Conservation (phyloP, 2,329 filamentous ascomycete species). For the Pseudogymnoascus sp. region DNA sequence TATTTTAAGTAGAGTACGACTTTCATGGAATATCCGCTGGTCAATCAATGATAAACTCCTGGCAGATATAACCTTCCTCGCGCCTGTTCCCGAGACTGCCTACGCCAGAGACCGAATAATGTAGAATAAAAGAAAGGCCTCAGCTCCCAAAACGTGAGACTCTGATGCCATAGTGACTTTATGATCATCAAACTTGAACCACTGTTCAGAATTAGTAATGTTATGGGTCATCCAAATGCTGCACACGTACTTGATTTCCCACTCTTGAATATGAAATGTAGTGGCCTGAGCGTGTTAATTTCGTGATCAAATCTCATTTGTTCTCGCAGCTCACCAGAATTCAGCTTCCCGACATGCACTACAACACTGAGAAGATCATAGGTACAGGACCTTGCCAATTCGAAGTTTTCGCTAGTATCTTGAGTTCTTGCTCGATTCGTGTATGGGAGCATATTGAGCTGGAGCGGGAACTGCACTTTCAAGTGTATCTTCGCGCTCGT, state of each 20-base stretch:
- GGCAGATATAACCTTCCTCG: neutral
- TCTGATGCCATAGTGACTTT: conserved; percentile 79
- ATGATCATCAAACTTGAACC: conserved; percentile 95
- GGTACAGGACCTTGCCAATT: conserved; percentile 58
- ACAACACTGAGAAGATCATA: conserved; percentile 88
- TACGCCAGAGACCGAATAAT: conserved; percentile 56
- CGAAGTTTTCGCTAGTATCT: conserved; percentile 44
- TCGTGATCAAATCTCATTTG: neutral
- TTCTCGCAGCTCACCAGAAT: conserved; percentile 49
- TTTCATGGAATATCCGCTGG: neutral
- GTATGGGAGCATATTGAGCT: conserved; percentile 86
- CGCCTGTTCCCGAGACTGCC: conserved; percentile 12
- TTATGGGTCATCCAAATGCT: neutral
- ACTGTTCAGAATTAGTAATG: conserved; percentile 42
- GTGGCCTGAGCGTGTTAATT: conserved; percentile 47
- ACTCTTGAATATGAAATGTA: conserved; percentile 86
- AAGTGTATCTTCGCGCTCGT: conserved; percentile 83
- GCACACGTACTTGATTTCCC: conserved; percentile 54
- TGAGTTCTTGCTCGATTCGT: conserved; percentile 57
- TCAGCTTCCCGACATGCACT: conserved; percentile 87
- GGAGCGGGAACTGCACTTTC: conserved; percentile 75
- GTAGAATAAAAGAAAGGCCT: conserved; percentile 91
- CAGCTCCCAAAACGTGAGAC: conserved; percentile 75
- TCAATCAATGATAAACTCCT: neutral
- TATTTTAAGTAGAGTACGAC: neutral